Conservation (phyloP, 2,329 filamentous ascomycete species). For the Stachybotrys echinatus region DNA sequence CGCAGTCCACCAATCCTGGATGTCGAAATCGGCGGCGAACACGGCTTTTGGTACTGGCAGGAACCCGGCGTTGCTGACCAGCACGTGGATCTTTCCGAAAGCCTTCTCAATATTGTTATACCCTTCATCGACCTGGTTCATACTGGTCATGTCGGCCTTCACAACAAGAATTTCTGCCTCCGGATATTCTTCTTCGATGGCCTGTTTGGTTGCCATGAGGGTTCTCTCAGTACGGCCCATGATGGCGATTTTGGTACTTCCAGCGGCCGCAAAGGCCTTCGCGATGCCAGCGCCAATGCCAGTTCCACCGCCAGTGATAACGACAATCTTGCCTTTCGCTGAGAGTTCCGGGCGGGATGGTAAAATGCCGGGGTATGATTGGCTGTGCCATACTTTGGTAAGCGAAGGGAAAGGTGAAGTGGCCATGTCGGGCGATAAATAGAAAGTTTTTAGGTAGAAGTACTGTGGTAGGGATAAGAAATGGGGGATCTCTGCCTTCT, state of each 20-base stretch:
- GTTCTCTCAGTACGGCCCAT: slow-evolving; percentile 21
- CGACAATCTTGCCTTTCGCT: slow-evolving; percentile 36
- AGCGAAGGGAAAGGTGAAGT: background rate
- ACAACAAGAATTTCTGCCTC: slow-evolving; percentile 9
- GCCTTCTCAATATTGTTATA: slow-evolving; percentile 2
- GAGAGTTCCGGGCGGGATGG: slow-evolving; percentile 24
- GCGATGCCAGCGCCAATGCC: slow-evolving; percentile 61
- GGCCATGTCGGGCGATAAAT: too few species aligned
- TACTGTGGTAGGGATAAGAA: too few species aligned
- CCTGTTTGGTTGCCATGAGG: slow-evolving; percentile 16
- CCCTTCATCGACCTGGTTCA: slow-evolving; percentile 3
- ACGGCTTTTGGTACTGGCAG: slow-evolving; percentile 4
- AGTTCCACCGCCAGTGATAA: slow-evolving; percentile 60
- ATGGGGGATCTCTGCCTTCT: too few species aligned
- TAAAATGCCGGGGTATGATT: slow-evolving; percentile 21
- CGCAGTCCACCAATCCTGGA: slow-evolving; percentile 15
- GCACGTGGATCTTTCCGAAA: slow-evolving; percentile 14
- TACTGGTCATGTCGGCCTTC: slow-evolving; percentile 10
- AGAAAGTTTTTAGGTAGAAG: too few species aligned
- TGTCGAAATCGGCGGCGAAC: too few species aligned
- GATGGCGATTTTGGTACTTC: slow-evolving; percentile 29
- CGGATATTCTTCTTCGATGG: slow-evolving; percentile 7
- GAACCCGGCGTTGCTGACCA: slow-evolving; percentile 21
- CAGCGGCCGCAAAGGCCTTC: slow-evolving; percentile 43
- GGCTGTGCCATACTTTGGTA: slow-evolving; percentile 13